Base-by-base conservation (phyloP, 2,329 filamentous ascomycete species). In the Pestalotiopsis sp. region DNA sequence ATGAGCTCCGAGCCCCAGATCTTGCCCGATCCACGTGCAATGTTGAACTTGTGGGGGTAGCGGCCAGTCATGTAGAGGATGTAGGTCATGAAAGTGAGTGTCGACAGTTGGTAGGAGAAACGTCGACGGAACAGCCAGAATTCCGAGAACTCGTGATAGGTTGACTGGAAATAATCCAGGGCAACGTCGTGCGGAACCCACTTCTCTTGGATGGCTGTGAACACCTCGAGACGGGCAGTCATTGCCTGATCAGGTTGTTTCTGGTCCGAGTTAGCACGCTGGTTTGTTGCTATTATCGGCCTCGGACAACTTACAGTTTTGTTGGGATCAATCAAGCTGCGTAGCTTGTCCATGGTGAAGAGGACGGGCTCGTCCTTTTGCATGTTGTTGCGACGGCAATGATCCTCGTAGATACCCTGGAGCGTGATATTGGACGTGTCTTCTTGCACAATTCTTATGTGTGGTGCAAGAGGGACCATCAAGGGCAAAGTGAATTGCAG, bases 111-210 rank as follows among this genome's bases (percentile, higher is more conserved):
- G 83, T 98, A 98, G 24, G 94, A 92, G 82, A 99, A 97, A 72
- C 97, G 94, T 68, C 94, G 91, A 68, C 96, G 92, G 93, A 99
- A 99, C 68, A 99, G 88, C 94, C 95, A 99, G 85, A 98, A 98
- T 75, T 98, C 94, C 59, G 92, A 89, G 79, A 93, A 99, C 70
- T 93, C 91, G 38, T 94, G 92, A 81, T 96, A 98, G 4, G 90
- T 92, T 72, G 87, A 85, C 77, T 94, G 92, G 88, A 98, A 98
- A 83, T 95, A 98, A 72, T 97, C 90, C 66, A 97, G 86, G 24
- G 92, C 91, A 68, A 98, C 84, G 3, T 89, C 94, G 68, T 91
- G 90, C 5, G 94, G 92, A 67, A 98, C 94, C 88, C 92, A 97
- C 78, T 94, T 95, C 78, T 97, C 92, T 80, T 98, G 94, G 71